Evolutionary conservation across 108 stramenopile species (phyloP).

Genomic region (Skeletonema potamos): DNA sequence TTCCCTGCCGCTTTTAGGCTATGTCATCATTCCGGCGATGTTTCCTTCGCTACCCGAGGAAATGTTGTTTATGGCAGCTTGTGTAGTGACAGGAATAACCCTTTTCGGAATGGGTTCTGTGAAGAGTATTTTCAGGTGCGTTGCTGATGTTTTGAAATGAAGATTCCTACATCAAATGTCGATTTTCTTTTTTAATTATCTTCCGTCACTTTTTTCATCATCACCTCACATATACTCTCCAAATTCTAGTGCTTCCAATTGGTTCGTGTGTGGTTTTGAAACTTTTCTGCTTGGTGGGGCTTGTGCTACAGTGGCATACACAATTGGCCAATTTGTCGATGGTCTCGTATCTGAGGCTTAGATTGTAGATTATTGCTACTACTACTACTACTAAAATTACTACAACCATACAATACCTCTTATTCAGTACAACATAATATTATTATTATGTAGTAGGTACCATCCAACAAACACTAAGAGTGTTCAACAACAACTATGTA

Average conservation of each 20-base stretch:
- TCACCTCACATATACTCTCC: background rate
- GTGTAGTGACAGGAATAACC: slow-evolving; percentile 77
- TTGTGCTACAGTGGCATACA: slow-evolving; percentile 93
- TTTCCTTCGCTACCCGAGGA: slow-evolving; percentile 61
- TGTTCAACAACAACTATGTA: too few species aligned
- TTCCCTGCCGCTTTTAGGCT: slow-evolving; percentile 85
- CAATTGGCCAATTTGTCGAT: slow-evolving; percentile 88
- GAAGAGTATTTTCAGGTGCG: slow-evolving; percentile 91
- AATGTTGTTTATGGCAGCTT: slow-evolving; percentile 74
- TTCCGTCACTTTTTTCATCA: too few species aligned
- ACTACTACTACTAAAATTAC: background rate
- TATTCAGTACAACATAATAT: too few species aligned
- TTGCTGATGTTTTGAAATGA: background rate
- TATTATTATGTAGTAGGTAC: too few species aligned
- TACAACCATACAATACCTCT: too few species aligned
- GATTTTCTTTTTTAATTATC: background rate
- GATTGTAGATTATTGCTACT: slow-evolving; percentile 2
- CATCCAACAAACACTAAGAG: too few species aligned
- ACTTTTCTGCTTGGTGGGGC: slow-evolving; percentile 89
- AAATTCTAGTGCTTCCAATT: slow-evolving; percentile 53
- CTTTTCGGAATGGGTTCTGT: slow-evolving; percentile 87
- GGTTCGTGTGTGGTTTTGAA: slow-evolving; percentile 85
- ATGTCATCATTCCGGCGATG: slow-evolving; percentile 72
- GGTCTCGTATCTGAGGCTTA: slow-evolving; percentile 15
- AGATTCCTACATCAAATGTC: background rate